Base-by-base conservation (phyloP, 2,329 filamentous ascomycete genomes). In the Botryotinia convoluta region DNA sequence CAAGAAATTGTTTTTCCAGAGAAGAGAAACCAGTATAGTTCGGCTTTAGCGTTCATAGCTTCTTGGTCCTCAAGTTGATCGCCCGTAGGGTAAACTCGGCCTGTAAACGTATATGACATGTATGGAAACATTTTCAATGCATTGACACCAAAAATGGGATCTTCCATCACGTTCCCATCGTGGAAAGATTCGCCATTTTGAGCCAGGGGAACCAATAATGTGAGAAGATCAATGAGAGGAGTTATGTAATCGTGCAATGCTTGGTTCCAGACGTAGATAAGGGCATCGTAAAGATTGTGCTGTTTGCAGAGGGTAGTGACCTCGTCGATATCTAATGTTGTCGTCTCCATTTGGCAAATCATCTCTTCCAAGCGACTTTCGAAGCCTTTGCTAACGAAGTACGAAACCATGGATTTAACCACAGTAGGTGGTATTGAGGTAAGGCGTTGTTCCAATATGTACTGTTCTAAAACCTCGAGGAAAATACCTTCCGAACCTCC, bases 231-330 rank as follows among this genome's bases (percentile, higher is more conserved):
- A 77, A 94, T 91, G 73, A 98, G 85, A 1, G 96, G 95, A 2
- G 95, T 97, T 75, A 98, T 91, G 79, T 97, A 98, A 82, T 99
- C 97, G 75, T 86, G 85, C 42, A 99, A 85, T 4, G 94, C 94
- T 81, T 93, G 92, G 74, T 97, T 98, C 96, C 96, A 99, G 72
- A 99, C 93, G 81, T 98, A 98, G 61, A 97, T 94, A 73, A 98
- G 88, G 3, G 96, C 97, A 82, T 99, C 97, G 80, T 98, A 99
- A 6, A 99, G 87, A 76, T 92, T 90, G 81, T 98, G 91, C 80
- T 95, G 92, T 81, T 96, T 97, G 86, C 96, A 99, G 37, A 99
- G 86, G 20, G 88, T 88, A 0, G 95, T 98, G 73, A 97, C 90
- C 82, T 98, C 93, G 81, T 99, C 95, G 77, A 99, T 90, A 81